A percentile compares a stretch with the other conserved stretches of the same genome.
phyloP scores from a whole-genome alignment of 495 filamentous ascomycete genomes.

The Xylaria intraflava region DNA sequence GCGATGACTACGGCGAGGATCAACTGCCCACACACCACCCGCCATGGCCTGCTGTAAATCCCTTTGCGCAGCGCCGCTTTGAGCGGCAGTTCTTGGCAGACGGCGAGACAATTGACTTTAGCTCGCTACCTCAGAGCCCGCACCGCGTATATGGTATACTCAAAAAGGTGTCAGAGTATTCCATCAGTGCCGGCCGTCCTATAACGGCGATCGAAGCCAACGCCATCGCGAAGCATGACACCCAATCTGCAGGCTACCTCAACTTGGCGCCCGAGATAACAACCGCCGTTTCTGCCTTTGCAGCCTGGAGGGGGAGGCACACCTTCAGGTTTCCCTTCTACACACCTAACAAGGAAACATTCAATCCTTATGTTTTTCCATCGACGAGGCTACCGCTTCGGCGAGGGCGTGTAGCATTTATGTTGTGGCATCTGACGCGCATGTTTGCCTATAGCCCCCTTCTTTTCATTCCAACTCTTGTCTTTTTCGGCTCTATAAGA shows the following conservation, averaged over 20 bases:
- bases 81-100: conserved; percentile 19
- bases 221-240: conserved; percentile 11
- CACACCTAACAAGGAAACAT: conserved; percentile 6
- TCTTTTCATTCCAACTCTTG: neutral
- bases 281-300: neutral
- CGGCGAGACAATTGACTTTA: conserved; percentile 22
- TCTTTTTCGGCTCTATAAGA: conserved; percentile 7
- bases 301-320: neutral
- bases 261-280: neutral
- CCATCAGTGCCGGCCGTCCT: conserved; percentile 3
- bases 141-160: neutral
- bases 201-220: conserved; percentile 16
- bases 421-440: conserved; percentile 11
- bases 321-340: conserved; percentile 21
- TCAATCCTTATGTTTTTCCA: conserved; percentile 17
- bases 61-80: conserved; percentile 4
- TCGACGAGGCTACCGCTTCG: neutral
- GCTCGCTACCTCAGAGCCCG: conserved; percentile 8
- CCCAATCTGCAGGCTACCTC: neutral
- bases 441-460: neutral
- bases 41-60: conserved; percentile 14
- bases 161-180: neutral
- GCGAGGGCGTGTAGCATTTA: neutral
- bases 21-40: conserved; percentile 5
- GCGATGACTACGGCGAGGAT: neutral